Base-by-base conservation (phyloP, 805 yeast genomes). In the Starmera pachycereana region DNA sequence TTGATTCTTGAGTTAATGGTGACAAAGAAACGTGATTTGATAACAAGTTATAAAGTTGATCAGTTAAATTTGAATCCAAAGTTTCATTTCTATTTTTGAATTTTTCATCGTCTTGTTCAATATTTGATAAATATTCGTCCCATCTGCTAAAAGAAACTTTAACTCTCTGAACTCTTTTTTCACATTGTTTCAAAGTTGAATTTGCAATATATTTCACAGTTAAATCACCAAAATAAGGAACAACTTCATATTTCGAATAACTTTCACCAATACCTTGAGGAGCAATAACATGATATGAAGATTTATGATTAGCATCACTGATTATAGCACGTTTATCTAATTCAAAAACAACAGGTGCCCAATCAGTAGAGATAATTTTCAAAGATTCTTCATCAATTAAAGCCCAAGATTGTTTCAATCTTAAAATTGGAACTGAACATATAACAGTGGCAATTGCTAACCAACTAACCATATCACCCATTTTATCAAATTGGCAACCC, bases 401-500 rank as follows among this genome's bases (percentile, higher is more conserved):
- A 8, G 78, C 64, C 97, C 97, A 90, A 2, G 89, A 71, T 40
- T 73, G 71, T 25, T 72, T 63, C 36, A 90, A 65, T 47, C 97
- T 71, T 42, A 90, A 63, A 2, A 90, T 68, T 0, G 96, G 95
- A 40, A 81, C 75, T 0, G 95, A 83, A 51, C 95, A 81, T 2
- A 89, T 69, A 2, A 82, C 70, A 0, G 92, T 78, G 1, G 96
- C 86, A 48, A 90, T 77, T 0, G 96, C 95, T 19, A 87, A 64
- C 97, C 97, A 90, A 28, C 92, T 80, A 0, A 88, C 89, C 89
- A 87, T 86, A 56, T 90, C 95, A 37, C 97, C 97, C 28, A 74
- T 64, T 44, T 74, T 74, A 52, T 86, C 92, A 45, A 90, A 73
- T 25, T 68, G 63, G 46, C 81, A 76, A 4, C 96, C 97, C 35